Evolutionary conservation across 192 early-diverging fungal species (phyloP), one percentile per base, ranked within the genome.

Genomic region (Rhizophlyctis rosea): DNA sequence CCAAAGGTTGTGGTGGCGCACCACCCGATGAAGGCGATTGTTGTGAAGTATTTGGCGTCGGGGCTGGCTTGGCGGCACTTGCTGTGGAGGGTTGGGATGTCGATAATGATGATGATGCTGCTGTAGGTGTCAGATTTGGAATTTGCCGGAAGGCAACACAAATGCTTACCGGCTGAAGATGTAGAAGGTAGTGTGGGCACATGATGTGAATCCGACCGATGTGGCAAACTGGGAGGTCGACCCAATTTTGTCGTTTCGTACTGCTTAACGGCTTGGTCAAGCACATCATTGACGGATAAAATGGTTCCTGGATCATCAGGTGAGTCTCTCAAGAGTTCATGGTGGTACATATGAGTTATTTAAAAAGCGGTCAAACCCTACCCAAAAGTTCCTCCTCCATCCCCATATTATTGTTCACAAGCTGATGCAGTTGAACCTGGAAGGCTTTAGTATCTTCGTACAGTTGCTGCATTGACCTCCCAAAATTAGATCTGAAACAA

Each of bases 321-420:
- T n/a, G 2, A 50, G 59, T 51, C n/a, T 39, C 24, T 16, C 28
- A 35, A 3, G 11, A 54, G 1, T 18, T 24, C 16, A 13, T 54
- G 21, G 1, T n/a, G 47, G 39, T 27, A 0, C 59, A 23, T 30
- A 18, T 36, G 57, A 58, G 27, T 3, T n/a, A n/a, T 44, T 44
- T 44, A 44, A 18, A 7, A 44, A 44, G 39, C 7, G 7, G 39
- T 3, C 28, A 24, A 32, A 31, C 31, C 62, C 25, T 32, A 64
- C 67, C 53, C 5, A 69, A n/a, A 3, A 69, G 34, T 14, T 62
- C 67, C 23, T 69, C 67, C 35, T 62, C 36, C 51, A 62, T 30
- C 21, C 31, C 29, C 16, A 49, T 44, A 27, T n/a, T 62, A 21
- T 55, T 47, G 47, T 36, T 56, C n/a, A 62, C 61, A 21, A 56